Conservation (phyloP, 805 yeast genomes). For the Saturnispora serradocipensis region DNA sequence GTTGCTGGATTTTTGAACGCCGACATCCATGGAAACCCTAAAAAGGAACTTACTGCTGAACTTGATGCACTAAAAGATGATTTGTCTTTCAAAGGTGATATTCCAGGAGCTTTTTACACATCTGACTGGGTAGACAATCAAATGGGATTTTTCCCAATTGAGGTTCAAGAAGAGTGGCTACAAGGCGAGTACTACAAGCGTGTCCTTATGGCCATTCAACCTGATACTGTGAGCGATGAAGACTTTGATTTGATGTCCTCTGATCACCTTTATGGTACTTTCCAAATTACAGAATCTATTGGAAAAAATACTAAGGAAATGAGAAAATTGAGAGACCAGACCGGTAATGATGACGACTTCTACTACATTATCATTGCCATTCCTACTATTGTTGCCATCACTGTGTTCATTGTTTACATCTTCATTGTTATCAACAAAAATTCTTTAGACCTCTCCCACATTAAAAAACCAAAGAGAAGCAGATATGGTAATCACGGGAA, state of each 20-base stretch:
- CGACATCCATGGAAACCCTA: constrained; percentile 7
- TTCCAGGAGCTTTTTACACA: constrained; percentile 42
- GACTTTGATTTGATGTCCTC: constrained; percentile 47
- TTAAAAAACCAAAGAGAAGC: constrained; percentile 31
- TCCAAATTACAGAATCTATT: constrained; percentile 46
- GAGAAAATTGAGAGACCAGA: constrained; percentile 26
- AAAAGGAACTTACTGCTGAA: constrained; percentile 10
- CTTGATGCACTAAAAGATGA: constrained; percentile 14
- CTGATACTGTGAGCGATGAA: constrained; percentile 54
- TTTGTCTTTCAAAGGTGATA: constrained; percentile 19
- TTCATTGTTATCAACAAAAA: constrained; percentile 48
- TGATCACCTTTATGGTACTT: constrained; percentile 35
- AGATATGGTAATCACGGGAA: constrained; percentile 27
- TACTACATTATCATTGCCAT: constrained; percentile 56
- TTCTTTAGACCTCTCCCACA: constrained; percentile 43
- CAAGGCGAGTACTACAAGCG: constrained; percentile 42
- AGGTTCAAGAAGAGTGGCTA: constrained; percentile 57
- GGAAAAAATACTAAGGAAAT: constrained; percentile 33
- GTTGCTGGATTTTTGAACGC: constrained; percentile 10
- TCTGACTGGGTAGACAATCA: constrained; percentile 61
- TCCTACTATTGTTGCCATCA: constrained; percentile 56
- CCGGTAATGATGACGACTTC: constrained; percentile 35
- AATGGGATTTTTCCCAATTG: constrained; percentile 58
- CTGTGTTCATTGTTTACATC: constrained; percentile 54
- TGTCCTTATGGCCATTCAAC: constrained; percentile 65